Conservation (phyloP, 75 land plant species). For the Selaginella tamariscina region DNA sequence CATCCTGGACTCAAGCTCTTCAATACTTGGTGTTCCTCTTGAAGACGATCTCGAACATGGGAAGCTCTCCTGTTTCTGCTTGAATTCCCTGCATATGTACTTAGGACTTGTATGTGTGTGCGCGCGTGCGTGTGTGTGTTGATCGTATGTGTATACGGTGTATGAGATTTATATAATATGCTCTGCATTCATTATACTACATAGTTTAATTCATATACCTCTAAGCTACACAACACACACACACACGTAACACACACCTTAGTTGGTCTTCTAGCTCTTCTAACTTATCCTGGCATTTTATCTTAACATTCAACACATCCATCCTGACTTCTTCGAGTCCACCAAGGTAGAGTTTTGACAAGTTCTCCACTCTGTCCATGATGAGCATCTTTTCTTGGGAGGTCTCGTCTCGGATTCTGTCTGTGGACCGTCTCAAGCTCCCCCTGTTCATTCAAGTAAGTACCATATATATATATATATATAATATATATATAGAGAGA, state of each 20-base stretch:
- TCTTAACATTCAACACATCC: conserved; percentile 23
- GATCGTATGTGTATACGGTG: no score
- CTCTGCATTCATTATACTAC: no score
- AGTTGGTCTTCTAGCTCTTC: conserved; percentile 29
- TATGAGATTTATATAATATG: no score
- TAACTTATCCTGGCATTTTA: conserved; percentile 20
- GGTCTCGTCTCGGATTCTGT: background rate
- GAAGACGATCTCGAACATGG: background rate
- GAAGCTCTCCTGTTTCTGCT: conserved; percentile 7
- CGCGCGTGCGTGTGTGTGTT: no score
- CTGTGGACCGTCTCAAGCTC: background rate
- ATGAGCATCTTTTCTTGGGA: conserved; percentile 17
- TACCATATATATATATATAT: no score
- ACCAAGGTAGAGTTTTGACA: conserved; percentile 34
- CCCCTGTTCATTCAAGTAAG: no score
- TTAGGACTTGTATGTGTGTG: no score
- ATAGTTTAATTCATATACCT: no score
- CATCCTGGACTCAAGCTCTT: background rate
- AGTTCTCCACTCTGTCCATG: conserved; percentile 30
- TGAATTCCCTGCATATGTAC: conserved; percentile 11
- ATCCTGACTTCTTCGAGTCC: conserved; percentile 30
- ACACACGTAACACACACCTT: no score
- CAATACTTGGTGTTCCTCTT: background rate
- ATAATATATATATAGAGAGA: no score
- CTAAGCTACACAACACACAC: no score